These are phyloP conservation scores for Pleurotus pulmonarius DNA, from an alignment of 768 basidiomycete genomes.

Conservation along the genomic window DNA sequence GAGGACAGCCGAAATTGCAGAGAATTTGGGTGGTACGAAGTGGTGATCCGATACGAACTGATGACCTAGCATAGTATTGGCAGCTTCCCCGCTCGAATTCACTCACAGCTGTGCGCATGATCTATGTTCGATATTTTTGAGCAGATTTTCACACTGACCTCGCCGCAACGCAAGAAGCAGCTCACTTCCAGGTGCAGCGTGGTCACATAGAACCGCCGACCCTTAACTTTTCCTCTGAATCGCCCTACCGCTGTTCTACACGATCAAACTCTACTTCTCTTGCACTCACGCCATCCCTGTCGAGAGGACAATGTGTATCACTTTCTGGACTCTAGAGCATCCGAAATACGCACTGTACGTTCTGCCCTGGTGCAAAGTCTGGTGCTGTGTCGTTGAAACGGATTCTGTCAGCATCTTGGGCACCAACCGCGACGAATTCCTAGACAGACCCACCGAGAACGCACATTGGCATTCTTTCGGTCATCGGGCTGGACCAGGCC, in stretches of 20 bases:
- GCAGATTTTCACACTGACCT: background rate
- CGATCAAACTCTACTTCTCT: slow-evolving; percentile 5
- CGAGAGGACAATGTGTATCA: slow-evolving; percentile 62
- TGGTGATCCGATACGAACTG: no score
- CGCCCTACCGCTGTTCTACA: background rate
- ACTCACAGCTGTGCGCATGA: slow-evolving; percentile 3
- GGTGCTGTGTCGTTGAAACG: background rate
- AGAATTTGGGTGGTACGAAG: no score
- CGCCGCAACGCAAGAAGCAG: no score
- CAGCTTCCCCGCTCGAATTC: background rate
- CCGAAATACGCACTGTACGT: slow-evolving; percentile 78
- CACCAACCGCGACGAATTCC: slow-evolving; percentile 74
- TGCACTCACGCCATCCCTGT: slow-evolving; percentile 10
- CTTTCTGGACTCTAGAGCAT: slow-evolving; percentile 72
- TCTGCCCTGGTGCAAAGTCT: slow-evolving; percentile 9
- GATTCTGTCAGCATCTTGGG: slow-evolving; percentile 54
- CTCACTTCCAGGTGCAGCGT: no score
- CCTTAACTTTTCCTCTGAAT: background rate
- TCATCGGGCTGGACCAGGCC: slow-evolving; percentile 19
- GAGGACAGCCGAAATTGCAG: no score
- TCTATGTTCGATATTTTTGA: background rate
- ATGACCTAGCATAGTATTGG: no score
- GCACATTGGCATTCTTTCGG: slow-evolving; percentile 71
- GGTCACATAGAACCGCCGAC: no score
- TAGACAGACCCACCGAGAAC: slow-evolving; percentile 59